These are phyloP conservation scores for Phytophthora ohioensis DNA, from an alignment of 352 stramenopile species.

Conservation along the genomic window DNA sequence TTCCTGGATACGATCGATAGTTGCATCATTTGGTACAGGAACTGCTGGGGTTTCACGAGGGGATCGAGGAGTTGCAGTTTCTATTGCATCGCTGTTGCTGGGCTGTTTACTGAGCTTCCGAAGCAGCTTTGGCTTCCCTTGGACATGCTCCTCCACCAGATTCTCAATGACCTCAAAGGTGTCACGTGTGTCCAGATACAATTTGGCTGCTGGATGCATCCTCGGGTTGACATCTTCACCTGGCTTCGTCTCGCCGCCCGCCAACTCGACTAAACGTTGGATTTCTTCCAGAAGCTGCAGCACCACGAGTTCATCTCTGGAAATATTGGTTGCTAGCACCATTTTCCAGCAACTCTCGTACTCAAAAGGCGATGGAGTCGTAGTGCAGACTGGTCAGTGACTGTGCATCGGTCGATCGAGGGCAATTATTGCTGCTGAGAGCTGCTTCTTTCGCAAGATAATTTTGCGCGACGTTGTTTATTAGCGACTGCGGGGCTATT, in stretches of 20 bases:
- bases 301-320: slow-evolving; percentile 65
- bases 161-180: slow-evolving; percentile 76
- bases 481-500: slow-evolving; percentile 4
- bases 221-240: slow-evolving; percentile 41
- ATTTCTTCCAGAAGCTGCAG: slow-evolving; percentile 82
- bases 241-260: slow-evolving; percentile 21
- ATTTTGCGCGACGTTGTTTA: background rate
- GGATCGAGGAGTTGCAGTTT: background rate
- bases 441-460: background rate
- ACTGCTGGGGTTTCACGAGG: background rate
- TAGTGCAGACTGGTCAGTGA: slow-evolving; percentile 8
- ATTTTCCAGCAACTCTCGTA: slow-evolving; percentile 17
- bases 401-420: slow-evolving; percentile 24
- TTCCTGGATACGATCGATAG: slow-evolving; percentile 73
- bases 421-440: background rate
- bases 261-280: slow-evolving; percentile 46
- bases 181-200: slow-evolving; percentile 82
- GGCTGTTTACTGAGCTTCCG: slow-evolving; percentile 61
- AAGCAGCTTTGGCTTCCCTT: slow-evolving; percentile 56
- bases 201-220: slow-evolving; percentile 67
- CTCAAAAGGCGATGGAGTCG: slow-evolving; percentile 24
- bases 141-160: slow-evolving; percentile 54
- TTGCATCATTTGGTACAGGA: slow-evolving; percentile 43
- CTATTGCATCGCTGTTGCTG: slow-evolving; percentile 21
- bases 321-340: slow-evolving; percentile 9